These are phyloP conservation scores for Zygnema cylindricum DNA, from an alignment of 139 green algal genomes.

Conservation along the genomic window DNA sequence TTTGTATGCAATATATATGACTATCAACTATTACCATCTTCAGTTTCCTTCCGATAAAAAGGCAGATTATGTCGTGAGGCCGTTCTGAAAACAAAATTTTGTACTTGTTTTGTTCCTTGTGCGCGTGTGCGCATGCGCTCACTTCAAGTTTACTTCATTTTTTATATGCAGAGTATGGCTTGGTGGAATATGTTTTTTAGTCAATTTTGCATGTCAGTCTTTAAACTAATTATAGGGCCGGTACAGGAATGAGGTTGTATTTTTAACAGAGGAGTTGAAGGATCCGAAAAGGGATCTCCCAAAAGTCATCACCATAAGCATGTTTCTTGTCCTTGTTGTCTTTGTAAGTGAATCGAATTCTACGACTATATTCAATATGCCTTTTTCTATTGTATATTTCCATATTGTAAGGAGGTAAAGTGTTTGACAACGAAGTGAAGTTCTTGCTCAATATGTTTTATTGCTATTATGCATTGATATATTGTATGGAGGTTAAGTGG, in stretches of 20 bases:
- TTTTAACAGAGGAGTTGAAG: slow-evolving; percentile 40
- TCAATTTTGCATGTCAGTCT: no score
- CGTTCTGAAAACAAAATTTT: not conserved
- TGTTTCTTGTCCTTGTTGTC: slow-evolving; percentile 8
- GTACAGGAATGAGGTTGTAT: slow-evolving; percentile 39
- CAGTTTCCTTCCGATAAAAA: no score
- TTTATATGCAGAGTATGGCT: not conserved
- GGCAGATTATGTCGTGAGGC: not conserved
- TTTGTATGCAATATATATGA: no score
- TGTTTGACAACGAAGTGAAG: no score
- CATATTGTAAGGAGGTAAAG: no score
- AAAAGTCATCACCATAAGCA: not conserved
- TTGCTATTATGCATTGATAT: no score
- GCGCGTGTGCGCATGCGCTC: not conserved
- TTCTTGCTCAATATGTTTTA: no score
- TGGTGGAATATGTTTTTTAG: no score
- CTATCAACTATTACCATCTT: no score
- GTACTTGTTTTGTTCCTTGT: not conserved
- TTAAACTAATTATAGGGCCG: not conserved
- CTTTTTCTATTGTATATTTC: no score
- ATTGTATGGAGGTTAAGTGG: no score
- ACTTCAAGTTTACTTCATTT: not conserved
- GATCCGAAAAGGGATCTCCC: slow-evolving; percentile 15
- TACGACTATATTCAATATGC: no score
- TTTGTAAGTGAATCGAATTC: slow-evolving; percentile 17